Conservation (phyloP, 306 rosid species). For the Geum urbanum region DNA sequence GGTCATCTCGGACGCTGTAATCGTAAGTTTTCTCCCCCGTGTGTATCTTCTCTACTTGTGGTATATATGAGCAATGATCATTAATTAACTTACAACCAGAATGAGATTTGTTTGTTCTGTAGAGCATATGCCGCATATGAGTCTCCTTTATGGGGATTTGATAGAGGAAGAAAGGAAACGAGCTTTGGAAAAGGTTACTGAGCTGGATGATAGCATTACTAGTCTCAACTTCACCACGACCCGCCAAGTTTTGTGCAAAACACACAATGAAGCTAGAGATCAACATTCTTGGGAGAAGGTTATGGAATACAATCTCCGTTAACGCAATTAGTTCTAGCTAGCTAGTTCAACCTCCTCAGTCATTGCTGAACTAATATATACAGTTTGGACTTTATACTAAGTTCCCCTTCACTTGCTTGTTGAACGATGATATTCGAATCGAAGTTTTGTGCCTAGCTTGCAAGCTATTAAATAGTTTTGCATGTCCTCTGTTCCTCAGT, state of each 20-base stretch:
- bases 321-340: not conserved
- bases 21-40: no score
- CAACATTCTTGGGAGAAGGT: conserved; percentile 5
- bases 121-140: conserved; percentile 9
- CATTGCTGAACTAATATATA: not conserved
- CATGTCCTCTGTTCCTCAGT: no score
- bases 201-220: not conserved
- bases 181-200: not conserved
- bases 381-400: not conserved
- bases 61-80: not conserved
- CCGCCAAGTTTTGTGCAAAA: not conserved
- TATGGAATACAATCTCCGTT: conserved; percentile 3
- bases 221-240: conserved; percentile 7
- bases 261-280: conserved; percentile 4
- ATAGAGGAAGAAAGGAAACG: not conserved
- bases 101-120: not conserved
- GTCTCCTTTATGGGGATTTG: not conserved
- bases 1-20: not conserved
- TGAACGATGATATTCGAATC: no score
- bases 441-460: no score
- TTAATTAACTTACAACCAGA: not conserved
- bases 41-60: no score
- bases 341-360: not conserved
- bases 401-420: no score
- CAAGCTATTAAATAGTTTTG: no score